Evolutionary conservation across 257 asterid species (phyloP).

Genomic region (Paraleonurus japonicus): DNA sequence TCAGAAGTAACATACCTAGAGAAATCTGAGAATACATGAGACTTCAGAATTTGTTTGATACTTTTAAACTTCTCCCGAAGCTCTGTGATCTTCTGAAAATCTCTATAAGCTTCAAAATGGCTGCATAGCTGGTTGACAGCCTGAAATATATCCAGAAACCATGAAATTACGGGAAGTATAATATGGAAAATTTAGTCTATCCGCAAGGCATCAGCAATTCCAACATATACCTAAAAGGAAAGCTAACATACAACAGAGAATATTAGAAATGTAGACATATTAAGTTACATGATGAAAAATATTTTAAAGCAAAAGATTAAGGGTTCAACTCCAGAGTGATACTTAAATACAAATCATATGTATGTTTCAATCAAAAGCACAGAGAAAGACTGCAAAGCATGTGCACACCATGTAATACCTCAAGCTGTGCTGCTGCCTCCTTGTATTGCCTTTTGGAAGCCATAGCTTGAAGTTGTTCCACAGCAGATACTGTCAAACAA

Average conservation of each 20-base stretch:
- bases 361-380: constrained; percentile 8
- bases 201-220: background rate
- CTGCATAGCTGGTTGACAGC: constrained; percentile 97
- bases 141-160: constrained; percentile 47
- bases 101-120: constrained; percentile 95
- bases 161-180: constrained; percentile 21
- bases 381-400: constrained; percentile 22
- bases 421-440: constrained; percentile 99
- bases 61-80: constrained; percentile 92
- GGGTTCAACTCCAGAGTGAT: background rate
- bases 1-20: constrained; percentile 62
- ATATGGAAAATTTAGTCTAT: constrained; percentile 22
- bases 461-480: constrained; percentile 97
- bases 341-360: constrained; percentile 14
- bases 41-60: constrained; percentile 89
- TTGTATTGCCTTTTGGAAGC: constrained; percentile 96
- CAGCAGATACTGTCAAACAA: constrained; percentile 79
- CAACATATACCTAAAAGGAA: constrained; percentile 5
- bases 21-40: constrained; percentile 93
- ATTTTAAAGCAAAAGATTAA: constrained; percentile 3
- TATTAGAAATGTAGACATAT: background rate
- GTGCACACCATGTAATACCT: constrained; percentile 57
- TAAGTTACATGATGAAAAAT: background rate
- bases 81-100: constrained; percentile 89
- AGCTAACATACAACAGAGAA: background rate